phyloP scores from a whole-genome alignment of 2,329 filamentous ascomycete genomes.

The Beauveria sp. region DNA sequence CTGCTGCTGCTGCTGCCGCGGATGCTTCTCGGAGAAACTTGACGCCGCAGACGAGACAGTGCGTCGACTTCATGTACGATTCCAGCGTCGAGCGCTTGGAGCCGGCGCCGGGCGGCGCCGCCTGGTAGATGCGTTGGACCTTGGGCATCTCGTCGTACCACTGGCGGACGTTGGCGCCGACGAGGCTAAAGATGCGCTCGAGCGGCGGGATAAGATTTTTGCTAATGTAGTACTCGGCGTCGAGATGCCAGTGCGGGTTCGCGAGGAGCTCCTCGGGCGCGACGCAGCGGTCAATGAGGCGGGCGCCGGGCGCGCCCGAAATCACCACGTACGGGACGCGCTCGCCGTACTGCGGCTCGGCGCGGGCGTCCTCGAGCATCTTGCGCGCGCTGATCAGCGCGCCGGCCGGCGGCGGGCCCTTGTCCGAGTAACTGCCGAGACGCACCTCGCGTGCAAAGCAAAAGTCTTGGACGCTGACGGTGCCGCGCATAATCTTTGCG shows the following conservation, averaged over 20 bases:
- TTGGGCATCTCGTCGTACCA: constrained; percentile 99
- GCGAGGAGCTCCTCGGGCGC: constrained; percentile 74
- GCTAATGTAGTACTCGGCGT: constrained; percentile 92
- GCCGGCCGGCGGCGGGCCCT: constrained; percentile 72
- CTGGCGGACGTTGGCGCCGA: constrained; percentile 79
- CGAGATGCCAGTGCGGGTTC: constrained; percentile 71
- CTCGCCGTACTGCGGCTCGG: constrained; percentile 91
- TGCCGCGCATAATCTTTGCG: constrained; percentile 82
- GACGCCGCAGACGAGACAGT: constrained; percentile 68
- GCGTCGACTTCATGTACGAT: constrained; percentile 76
- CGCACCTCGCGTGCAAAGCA: constrained; percentile 91
- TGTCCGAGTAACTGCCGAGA: constrained; percentile 73
- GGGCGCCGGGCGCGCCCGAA: constrained; percentile 75
- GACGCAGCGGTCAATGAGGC: constrained; percentile 84
- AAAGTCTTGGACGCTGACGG: constrained; percentile 88
- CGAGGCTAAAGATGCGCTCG: constrained; percentile 92
- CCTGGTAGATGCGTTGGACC: constrained; percentile 58
- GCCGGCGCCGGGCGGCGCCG: constrained; percentile 21
- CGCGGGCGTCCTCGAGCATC: constrained; percentile 79
- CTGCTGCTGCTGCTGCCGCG: constrained; percentile 1
- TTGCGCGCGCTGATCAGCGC: constrained; percentile 79
- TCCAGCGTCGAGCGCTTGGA: constrained; percentile 69
- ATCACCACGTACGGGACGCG: constrained; percentile 92
- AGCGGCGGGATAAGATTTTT: constrained; percentile 94
- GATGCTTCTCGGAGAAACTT: constrained; percentile 32